Evolutionary conservation across 805 yeast species (phyloP).

Genomic region (Metschnikowia shivogae): DNA sequence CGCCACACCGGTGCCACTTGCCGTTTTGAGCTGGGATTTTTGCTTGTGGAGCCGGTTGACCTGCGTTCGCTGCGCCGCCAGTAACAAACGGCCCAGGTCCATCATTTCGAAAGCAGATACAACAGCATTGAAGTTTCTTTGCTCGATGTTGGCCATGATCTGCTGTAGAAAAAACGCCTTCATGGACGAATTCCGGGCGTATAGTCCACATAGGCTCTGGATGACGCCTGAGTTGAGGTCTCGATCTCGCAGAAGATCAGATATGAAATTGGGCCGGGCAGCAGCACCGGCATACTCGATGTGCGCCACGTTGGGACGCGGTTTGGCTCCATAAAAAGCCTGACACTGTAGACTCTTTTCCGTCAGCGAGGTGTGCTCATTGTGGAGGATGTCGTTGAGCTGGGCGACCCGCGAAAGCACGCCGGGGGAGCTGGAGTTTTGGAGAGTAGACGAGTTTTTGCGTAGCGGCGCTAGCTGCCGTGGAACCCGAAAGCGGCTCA

Average conservation of each 20-base stretch:
- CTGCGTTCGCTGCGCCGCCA: background rate
- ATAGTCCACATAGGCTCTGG: background rate
- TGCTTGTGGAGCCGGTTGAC: background rate
- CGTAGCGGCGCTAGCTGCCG: background rate
- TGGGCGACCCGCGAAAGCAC: background rate
- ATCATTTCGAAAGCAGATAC: background rate
- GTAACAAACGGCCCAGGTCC: background rate
- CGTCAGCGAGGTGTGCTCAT: background rate
- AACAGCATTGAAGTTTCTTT: background rate
- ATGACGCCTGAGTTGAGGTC: background rate
- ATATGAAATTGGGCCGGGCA: background rate
- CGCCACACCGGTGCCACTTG: background rate
- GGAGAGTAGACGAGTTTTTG: background rate
- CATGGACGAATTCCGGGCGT: background rate
- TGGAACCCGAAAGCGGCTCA: background rate
- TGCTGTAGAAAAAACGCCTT: conserved; percentile 3
- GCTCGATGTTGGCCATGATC: background rate
- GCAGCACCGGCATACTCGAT: too few species aligned
- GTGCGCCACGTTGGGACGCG: background rate
- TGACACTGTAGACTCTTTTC: conserved; percentile 3
- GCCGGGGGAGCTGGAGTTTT: background rate
- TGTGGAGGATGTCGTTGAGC: conserved; percentile 2
- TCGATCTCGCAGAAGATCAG: conserved; percentile 1
- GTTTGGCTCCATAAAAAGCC: background rate
- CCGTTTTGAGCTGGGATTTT: background rate